These are phyloP conservation scores for Polytrichum formosum DNA, from an alignment of 225 moss, liverwort and hornwort species.

Conservation along the genomic window DNA sequence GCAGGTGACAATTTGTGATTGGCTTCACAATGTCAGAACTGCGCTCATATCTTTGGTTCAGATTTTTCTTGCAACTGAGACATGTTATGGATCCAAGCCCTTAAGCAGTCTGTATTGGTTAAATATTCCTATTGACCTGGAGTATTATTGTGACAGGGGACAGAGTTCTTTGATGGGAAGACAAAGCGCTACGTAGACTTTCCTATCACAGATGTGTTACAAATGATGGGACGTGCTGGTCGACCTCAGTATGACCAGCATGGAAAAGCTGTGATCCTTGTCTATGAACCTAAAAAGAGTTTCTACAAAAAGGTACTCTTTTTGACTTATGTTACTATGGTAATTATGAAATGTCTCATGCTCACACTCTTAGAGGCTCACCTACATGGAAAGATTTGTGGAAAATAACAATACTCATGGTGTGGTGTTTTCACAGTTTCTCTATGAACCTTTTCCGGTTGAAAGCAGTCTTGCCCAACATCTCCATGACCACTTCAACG, in stretches of 20 bases:
- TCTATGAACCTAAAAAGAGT: slow-evolving; percentile 97
- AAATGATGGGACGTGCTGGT: slow-evolving; percentile 99
- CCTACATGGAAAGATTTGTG: background rate
- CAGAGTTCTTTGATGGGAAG: slow-evolving; percentile 97
- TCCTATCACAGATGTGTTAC: slow-evolving; percentile 96
- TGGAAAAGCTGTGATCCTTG: slow-evolving; percentile 97
- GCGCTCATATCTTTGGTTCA: too few relatives aligned
- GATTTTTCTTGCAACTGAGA: background rate
- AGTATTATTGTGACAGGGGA: slow-evolving; percentile 55
- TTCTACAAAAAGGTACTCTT: slow-evolving; percentile 86
- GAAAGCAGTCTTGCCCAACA: slow-evolving; percentile 96
- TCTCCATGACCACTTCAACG: slow-evolving; percentile 97
- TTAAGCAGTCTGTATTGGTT: too few relatives aligned
- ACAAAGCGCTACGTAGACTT: slow-evolving; percentile 91
- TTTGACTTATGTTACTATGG: background rate
- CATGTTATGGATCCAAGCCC: background rate
- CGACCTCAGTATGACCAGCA: slow-evolving; percentile 96
- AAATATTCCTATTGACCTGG: background rate
- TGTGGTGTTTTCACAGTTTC: slow-evolving; percentile 53
- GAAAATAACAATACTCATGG: background rate
- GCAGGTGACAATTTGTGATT: too few relatives aligned
- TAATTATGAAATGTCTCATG: too few relatives aligned
- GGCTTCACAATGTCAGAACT: too few relatives aligned
- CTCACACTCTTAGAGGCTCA: background rate
- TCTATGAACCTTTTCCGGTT: slow-evolving; percentile 98